Evolutionary conservation across 2,329 filamentous ascomycete species (phyloP).

Genomic region (Trichoderma aggressivum): DNA sequence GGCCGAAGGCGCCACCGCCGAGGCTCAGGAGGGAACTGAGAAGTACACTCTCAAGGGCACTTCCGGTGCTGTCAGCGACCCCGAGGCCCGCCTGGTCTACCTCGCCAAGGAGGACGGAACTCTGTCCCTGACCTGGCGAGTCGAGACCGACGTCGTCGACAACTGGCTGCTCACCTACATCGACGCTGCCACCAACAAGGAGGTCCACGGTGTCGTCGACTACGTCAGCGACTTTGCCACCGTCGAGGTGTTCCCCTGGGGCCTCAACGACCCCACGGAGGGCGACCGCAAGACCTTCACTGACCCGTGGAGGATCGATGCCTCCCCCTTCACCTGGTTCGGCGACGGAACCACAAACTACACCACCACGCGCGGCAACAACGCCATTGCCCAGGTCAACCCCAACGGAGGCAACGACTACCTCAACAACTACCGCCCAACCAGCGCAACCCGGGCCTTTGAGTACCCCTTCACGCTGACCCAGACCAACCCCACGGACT

Average conservation of each 20-base stretch:
- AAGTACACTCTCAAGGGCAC: conserved; percentile 45
- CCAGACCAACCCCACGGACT: conserved; percentile 36
- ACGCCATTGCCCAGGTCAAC: conserved; percentile 50
- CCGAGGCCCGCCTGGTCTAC: conserved; percentile 55
- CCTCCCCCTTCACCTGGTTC: conserved; percentile 54
- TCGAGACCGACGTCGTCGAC: conserved; percentile 55
- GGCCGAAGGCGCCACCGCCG: conserved; percentile 26
- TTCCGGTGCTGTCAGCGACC: conserved; percentile 47
- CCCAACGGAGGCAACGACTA: conserved; percentile 40
- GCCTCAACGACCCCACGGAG: conserved; percentile 51
- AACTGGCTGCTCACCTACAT: conserved; percentile 61
- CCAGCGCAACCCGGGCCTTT: conserved; percentile 42
- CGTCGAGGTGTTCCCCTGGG: conserved; percentile 56
- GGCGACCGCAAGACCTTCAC: conserved; percentile 42
- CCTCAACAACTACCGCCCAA: conserved; percentile 45
- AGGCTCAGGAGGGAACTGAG: conserved; percentile 26
- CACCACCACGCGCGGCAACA: conserved; percentile 56
- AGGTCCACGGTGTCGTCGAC: conserved; percentile 53
- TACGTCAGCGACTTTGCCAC: conserved; percentile 52
- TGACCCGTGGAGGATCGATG: conserved; percentile 46
- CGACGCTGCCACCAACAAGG: conserved; percentile 44
- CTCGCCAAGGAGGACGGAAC: conserved; percentile 45
- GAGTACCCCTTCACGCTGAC: conserved; percentile 41
- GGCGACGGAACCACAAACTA: conserved; percentile 46
- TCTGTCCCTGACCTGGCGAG: conserved; percentile 52